phyloP scores from a whole-genome alignment of 805 yeast genomes.

The Candida michaelii region DNA sequence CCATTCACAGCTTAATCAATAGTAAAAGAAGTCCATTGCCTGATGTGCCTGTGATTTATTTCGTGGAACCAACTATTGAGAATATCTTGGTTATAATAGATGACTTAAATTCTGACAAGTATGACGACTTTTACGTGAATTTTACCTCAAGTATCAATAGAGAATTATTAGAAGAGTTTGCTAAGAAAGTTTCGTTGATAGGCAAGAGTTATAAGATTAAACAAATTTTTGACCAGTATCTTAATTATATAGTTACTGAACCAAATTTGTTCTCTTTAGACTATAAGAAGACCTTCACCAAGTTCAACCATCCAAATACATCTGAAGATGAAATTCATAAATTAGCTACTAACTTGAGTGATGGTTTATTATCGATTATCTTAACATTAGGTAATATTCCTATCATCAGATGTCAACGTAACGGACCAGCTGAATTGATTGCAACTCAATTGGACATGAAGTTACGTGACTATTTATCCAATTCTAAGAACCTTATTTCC shows the following conservation, averaged over 20 bases:
- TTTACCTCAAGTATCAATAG: constrained; percentile 81
- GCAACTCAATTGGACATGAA: constrained; percentile 83
- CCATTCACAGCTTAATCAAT: constrained; percentile 77
- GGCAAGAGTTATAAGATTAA: constrained; percentile 72
- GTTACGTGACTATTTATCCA: constrained; percentile 81
- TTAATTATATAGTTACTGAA: constrained; percentile 90
- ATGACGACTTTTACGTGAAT: constrained; percentile 78
- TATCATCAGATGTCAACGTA: constrained; percentile 83
- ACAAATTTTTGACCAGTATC: constrained; percentile 92
- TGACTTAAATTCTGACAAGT: constrained; percentile 73
- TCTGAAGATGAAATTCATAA: constrained; percentile 71
- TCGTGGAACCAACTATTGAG: constrained; percentile 81
- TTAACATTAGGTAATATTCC: constrained; percentile 76
- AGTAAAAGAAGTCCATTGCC: constrained; percentile 79
- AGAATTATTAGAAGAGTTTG: constrained; percentile 82
- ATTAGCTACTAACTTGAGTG: constrained; percentile 69
- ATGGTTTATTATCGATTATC: constrained; percentile 78
- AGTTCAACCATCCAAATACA: constrained; percentile 68
- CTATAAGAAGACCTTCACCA: constrained; percentile 60
- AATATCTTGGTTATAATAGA: constrained; percentile 68
- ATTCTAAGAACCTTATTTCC: constrained; percentile 39
- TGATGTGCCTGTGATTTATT: constrained; percentile 93
- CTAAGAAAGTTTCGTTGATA: constrained; percentile 70
- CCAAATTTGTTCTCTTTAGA: constrained; percentile 86
- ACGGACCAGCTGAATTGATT: constrained; percentile 94